Conservation (phyloP, 176 grass and related monocot species). For the Oryza punctata region DNA sequence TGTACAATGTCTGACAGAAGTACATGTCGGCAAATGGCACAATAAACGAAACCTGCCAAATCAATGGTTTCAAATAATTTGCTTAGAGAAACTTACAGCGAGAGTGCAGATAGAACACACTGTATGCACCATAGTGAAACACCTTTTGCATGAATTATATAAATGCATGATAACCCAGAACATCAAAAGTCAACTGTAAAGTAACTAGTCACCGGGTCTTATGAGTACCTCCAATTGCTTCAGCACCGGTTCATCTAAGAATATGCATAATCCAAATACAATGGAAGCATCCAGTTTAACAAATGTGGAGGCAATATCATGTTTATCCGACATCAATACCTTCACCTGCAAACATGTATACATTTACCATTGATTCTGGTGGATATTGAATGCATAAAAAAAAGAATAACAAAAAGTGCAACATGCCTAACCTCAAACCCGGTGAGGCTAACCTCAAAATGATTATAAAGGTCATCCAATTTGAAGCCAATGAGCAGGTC, state of each 20-base stretch:
- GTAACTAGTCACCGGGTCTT: neutral
- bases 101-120: conserved; percentile 28
- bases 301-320: conserved; percentile 56
- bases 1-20: conserved; percentile 66
- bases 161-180: conserved; percentile 25
- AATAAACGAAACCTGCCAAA: conserved; percentile 60
- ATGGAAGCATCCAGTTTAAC: conserved; percentile 63
- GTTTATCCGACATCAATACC: conserved; percentile 39
- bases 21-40: conserved; percentile 61
- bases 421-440: conserved; percentile 66
- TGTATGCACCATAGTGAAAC: neutral
- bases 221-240: conserved; percentile 79
- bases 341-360: conserved; percentile 58
- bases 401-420: conserved; percentile 25
- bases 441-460: conserved; percentile 74
- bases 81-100: conserved; percentile 17
- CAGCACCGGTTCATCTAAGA: conserved; percentile 77
- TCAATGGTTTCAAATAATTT: conserved; percentile 23
- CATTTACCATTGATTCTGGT: conserved; percentile 28
- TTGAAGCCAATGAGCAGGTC: conserved; percentile 44
- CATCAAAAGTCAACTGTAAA: conserved; percentile 27
- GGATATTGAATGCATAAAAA: conserved; percentile 41
- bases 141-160: conserved; percentile 21
- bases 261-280: conserved; percentile 59
- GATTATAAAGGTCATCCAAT: conserved; percentile 72